A percentile compares a stretch with the other conserved stretches of the same genome.
Conservation (phyloP, 306 rosid species). For the Rubus parviflorus region DNA sequence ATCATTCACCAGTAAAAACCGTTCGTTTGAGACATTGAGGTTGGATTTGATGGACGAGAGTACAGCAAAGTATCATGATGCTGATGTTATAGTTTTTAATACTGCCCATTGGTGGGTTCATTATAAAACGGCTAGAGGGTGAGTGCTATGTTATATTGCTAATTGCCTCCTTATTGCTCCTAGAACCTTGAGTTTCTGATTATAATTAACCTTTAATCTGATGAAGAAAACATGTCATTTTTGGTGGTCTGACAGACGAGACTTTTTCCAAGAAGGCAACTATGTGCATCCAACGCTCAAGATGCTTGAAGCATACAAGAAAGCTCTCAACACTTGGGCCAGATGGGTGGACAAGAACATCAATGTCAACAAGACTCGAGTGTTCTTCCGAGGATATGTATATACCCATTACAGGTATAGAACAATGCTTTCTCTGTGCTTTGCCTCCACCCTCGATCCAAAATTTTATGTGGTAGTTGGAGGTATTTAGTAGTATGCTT, state of each 20-base stretch:
- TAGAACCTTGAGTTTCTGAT: constrained; percentile 2
- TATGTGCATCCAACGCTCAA: constrained; percentile 68
- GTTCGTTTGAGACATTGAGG: constrained; percentile 75
- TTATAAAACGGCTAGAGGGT: constrained; percentile 94
- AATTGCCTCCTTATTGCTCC: constrained; percentile 3
- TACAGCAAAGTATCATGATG: constrained; percentile 66
- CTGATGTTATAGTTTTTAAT: constrained; percentile 81
- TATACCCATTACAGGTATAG: constrained; percentile 77
- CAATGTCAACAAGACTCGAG: constrained; percentile 59
- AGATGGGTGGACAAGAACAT: constrained; percentile 68
- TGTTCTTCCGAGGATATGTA: constrained; percentile 86
- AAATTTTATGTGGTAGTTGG: constrained; percentile 1
- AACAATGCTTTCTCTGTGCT: background rate
- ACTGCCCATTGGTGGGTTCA: constrained; percentile 99
- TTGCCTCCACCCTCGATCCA: background rate
- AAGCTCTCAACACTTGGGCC: constrained; percentile 91
- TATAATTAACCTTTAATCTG: constrained; percentile 1
- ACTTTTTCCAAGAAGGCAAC: constrained; percentile 93
- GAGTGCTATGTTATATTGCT: constrained; percentile 24
- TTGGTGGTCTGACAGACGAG: constrained; percentile 57
- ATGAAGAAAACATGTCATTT: constrained; percentile 3
- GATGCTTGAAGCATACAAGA: constrained; percentile 72
- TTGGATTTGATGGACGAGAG: constrained; percentile 87
- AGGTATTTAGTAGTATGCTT: background rate
- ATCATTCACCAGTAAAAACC: constrained; percentile 50